Evolutionary conservation across 2,329 filamentous ascomycete genomes (phyloP).

Genomic region (Diaporthe aspalathi): DNA sequence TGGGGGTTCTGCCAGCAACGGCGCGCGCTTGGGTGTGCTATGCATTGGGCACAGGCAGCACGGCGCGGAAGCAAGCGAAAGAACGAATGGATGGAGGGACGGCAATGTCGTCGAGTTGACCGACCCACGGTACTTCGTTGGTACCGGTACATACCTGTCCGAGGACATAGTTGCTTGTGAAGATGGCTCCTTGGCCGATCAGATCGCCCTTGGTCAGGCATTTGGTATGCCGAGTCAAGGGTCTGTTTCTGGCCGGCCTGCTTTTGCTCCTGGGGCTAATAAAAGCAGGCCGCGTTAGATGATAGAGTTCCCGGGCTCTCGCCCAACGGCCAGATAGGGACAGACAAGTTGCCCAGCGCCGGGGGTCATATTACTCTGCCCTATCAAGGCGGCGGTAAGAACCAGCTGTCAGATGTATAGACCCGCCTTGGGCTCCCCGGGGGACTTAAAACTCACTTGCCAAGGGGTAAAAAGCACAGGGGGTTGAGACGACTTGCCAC

Average conservation of each 20-base stretch:
- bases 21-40: conserved; percentile 14
- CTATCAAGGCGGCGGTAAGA: not conserved
- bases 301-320: not conserved
- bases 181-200: conserved; percentile 21
- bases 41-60: conserved; percentile 25
- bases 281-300: conserved; percentile 7
- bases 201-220: conserved; percentile 27
- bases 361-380: not conserved
- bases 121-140: conserved; percentile 8
- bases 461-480: conserved; percentile 7
- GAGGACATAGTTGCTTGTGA: conserved; percentile 13
- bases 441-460: too few relatives aligned
- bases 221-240: conserved; percentile 16
- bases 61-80: conserved; percentile 14
- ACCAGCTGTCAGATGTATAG: conserved; percentile 10
- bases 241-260: conserved; percentile 24
- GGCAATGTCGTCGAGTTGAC: conserved; percentile 18
- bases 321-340: not conserved
- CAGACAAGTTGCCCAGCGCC: conserved; percentile 7
- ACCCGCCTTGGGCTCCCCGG: not conserved
- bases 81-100: conserved; percentile 9
- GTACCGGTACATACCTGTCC: conserved; percentile 29
- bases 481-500: not conserved
- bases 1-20: conserved; percentile 3
- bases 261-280: not conserved